phyloP scores from a whole-genome alignment of 148 eudicot genomes.

The Salicornia ramosissima region DNA sequence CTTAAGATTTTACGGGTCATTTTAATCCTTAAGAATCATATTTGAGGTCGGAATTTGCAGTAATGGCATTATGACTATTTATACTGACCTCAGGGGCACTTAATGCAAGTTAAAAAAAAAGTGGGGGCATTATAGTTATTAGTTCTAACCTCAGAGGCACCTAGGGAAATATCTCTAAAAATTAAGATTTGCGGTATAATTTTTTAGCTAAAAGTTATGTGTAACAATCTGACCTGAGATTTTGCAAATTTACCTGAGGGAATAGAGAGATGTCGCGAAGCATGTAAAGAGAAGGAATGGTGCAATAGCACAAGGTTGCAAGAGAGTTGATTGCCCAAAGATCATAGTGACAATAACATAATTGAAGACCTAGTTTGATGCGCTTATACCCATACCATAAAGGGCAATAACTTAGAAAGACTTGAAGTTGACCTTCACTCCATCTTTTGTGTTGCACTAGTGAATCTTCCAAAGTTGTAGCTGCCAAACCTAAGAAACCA shows the following conservation, averaged over 20 bases:
- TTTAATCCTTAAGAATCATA: too few species aligned
- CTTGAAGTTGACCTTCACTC: constrained; percentile 77
- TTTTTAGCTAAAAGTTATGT: too few species aligned
- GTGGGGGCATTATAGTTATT: too few species aligned
- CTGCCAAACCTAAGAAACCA: constrained; percentile 58
- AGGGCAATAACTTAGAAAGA: constrained; percentile 60
- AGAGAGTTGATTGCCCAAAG: constrained; percentile 64
- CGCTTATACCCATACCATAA: constrained; percentile 49
- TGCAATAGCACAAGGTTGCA: constrained; percentile 45
- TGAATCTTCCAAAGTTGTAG: constrained; percentile 51
- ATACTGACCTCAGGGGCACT: too few species aligned
- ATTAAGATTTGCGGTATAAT: too few species aligned
- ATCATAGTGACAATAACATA: constrained; percentile 44
- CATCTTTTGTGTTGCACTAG: constrained; percentile 83
- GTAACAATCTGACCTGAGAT: too few species aligned
- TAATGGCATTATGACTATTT: too few species aligned
- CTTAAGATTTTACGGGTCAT: too few species aligned
- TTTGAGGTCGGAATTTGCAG: too few species aligned
- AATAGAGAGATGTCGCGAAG: constrained; percentile 48
- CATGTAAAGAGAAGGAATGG: constrained; percentile 66
- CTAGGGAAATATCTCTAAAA: too few species aligned
- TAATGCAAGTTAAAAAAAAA: too few species aligned
- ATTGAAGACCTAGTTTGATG: constrained; percentile 37
- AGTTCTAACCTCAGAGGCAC: too few species aligned
- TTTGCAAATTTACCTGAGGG: constrained; percentile 71